These are phyloP conservation scores for Fragaria nilgerrensis DNA, from an alignment of 306 rosid genomes.

Conservation along the genomic window DNA sequence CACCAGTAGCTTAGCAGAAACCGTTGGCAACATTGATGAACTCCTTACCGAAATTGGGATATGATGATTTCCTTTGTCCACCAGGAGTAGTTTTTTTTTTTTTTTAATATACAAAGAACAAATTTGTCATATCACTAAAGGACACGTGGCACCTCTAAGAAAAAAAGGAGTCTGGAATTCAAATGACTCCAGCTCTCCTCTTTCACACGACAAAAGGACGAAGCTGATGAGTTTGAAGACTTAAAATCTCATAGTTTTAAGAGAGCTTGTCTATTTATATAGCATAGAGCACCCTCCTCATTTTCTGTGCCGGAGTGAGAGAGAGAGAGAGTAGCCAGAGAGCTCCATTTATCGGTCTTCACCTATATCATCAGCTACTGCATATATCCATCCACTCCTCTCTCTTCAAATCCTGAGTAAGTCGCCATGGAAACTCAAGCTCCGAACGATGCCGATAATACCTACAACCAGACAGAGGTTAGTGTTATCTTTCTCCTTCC, in stretches of 20 bases:
- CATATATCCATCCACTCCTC: background rate
- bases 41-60: too few species aligned
- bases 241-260: background rate
- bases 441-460: background rate
- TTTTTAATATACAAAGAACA: too few species aligned
- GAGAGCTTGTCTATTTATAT: background rate
- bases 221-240: background rate
- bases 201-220: background rate
- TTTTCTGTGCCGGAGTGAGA: background rate
- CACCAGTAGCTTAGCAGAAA: too few species aligned
- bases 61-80: too few species aligned
- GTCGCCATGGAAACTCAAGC: conserved; percentile 45
- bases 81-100: too few species aligned
- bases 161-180: too few species aligned
- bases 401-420: background rate
- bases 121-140: too few species aligned
- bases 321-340: background rate
- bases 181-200: background rate
- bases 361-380: background rate
- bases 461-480: conserved; percentile 14
- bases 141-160: too few species aligned
- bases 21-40: too few species aligned
- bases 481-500: conserved; percentile 21
- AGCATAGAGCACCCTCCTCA: background rate
- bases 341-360: background rate